These are phyloP conservation scores for Neocatenulostroma microsporum DNA, from an alignment of 2,329 filamentous ascomycete species.

Conservation along the genomic window DNA sequence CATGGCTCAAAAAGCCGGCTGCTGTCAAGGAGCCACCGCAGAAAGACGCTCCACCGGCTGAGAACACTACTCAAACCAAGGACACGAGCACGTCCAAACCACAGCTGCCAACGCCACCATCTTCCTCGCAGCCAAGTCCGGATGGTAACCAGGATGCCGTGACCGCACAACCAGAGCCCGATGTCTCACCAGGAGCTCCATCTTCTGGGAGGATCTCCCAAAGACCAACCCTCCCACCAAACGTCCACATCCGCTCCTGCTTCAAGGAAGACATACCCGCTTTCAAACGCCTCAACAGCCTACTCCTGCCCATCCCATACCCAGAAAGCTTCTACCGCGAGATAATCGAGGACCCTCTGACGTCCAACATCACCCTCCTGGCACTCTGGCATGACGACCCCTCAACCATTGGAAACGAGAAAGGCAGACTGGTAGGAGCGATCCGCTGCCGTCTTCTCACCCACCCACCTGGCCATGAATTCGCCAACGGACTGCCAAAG, in stretches of 20 bases:
- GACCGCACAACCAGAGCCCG: background rate
- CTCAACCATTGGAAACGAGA: conserved; percentile 10
- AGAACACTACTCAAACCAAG: too few relatives aligned
- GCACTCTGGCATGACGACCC: conserved; percentile 49
- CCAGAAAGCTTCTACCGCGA: conserved; percentile 54
- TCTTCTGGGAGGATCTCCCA: too few relatives aligned
- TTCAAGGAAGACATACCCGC: conserved; percentile 47
- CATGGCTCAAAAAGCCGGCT: conserved; percentile 40
- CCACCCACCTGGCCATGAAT: conserved; percentile 10
- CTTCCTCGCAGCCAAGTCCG: background rate
- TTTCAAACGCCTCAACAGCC: conserved; percentile 50
- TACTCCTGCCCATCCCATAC: conserved; percentile 56
- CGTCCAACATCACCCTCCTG: conserved; percentile 50
- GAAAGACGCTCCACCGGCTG: too few relatives aligned
- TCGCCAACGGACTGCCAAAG: background rate
- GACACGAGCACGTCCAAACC: too few relatives aligned
- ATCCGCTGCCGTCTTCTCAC: conserved; percentile 41
- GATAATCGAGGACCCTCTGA: conserved; percentile 48
- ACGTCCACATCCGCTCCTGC: conserved; percentile 48
- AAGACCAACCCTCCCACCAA: conserved; percentile 41
- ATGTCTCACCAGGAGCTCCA: conserved; percentile 12
- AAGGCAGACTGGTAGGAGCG: conserved; percentile 38
- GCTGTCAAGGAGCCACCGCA: conserved; percentile 25
- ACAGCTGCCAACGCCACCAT: conserved; percentile 1
- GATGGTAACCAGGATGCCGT: background rate